Evolutionary conservation across 2,329 filamentous ascomycete genomes (phyloP), one percentile per base, ranked within the genome.

Genomic region (Colletotrichum sojae): DNA sequence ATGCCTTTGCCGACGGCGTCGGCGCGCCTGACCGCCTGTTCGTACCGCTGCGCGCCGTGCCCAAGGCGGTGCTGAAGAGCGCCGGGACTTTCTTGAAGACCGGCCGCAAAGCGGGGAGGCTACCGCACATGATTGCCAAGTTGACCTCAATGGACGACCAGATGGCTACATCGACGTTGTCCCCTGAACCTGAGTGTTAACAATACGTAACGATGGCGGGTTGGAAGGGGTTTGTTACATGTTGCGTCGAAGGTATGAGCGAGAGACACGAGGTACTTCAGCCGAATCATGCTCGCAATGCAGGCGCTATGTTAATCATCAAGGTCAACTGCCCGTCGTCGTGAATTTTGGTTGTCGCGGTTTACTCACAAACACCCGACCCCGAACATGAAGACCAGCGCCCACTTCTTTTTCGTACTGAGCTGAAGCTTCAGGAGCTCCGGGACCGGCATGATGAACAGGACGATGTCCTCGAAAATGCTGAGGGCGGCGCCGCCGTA

Each of bases 121-220:
- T 84, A 53, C 81, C 83, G 5, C 78, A 83, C n/a, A 78, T 77
- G 22, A 85, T 83, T 3, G 81, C 83, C 2, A 76, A 70, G 53
- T 75, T 74, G 12, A 73, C 69, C 64, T 80, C 78, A 27, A 78
- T 75, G 15, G 73, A 67, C 8, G 75, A 77, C 78, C 78, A 80
- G 22, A 76, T 72, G 5, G 77, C 70, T 1, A 78, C 67, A 36
- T 78, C 75, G 31, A 76, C 74, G 43, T 75, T 75, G 46, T 75
- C 70, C 71, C 73, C 76, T 61, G 31, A 0, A 9, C 1, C 0
- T 2, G 3, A 0, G 51, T 15, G 20, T 51, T 52, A 60, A 31
- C 16, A 0, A 13, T 20, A 49, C 6, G 46, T 4, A 2, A 49
- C 3, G 4, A 49, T 10, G 46, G 1, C 12, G 8, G 18, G 1